A percentile compares a stretch with the other conserved stretches of the same genome.
Evolutionary conservation across 202 grass and related monocot species (phyloP).

Genomic region (Schoenoplectus triqueter): DNA sequence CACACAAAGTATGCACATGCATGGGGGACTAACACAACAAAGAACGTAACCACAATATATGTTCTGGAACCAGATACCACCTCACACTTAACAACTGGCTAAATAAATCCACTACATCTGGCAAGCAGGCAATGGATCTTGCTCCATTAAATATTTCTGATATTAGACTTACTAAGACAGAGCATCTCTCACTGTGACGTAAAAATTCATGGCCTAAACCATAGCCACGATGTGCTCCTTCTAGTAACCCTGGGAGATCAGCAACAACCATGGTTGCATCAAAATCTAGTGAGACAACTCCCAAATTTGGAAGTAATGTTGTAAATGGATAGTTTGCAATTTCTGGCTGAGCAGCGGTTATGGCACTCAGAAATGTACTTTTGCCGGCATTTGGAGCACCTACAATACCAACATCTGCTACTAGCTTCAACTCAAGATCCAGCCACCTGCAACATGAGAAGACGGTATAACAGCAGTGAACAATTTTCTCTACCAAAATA

Average conservation of each 20-base stretch:
- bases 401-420: conserved; percentile 95
- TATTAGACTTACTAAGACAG: conserved; percentile 60
- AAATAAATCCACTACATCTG: conserved; percentile 3
- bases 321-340: conserved; percentile 99
- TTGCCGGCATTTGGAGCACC: conserved; percentile 98
- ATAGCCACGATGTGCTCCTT: conserved; percentile 93
- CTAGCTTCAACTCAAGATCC: conserved; percentile 92
- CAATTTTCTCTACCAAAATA: neutral
- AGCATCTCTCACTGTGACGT: conserved; percentile 91
- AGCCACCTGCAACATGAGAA: conserved; percentile 67
- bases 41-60: conserved; percentile 6
- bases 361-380: conserved; percentile 86
- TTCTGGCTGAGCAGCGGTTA: conserved; percentile 85
- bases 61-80: neutral
- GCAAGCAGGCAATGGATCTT: neutral
- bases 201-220: conserved; percentile 96
- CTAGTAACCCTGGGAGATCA: conserved; percentile 91
- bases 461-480: neutral
- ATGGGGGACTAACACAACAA: neutral
- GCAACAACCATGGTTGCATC: conserved; percentile 96
- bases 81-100: neutral
- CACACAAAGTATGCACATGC: neutral
- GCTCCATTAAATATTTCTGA: neutral
- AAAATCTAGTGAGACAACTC: conserved; percentile 92
- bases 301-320: conserved; percentile 94